Conservation (phyloP, 2,329 filamentous ascomycete genomes). For the Scedosporium aurantiacum region DNA sequence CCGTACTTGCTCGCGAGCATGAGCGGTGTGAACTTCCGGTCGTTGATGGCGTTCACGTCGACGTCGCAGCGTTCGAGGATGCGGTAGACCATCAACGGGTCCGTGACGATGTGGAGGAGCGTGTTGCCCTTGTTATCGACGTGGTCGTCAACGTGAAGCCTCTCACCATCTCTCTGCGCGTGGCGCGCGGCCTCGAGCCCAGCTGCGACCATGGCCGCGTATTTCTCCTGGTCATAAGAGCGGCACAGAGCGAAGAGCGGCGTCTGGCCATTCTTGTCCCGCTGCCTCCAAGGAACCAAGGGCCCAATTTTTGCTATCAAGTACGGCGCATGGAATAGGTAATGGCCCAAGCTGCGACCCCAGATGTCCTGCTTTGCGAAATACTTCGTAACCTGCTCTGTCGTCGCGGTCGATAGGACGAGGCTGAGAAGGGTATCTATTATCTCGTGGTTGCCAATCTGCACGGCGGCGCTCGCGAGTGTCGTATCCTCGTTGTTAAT, state of each 20-base stretch:
- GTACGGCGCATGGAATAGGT: constrained; percentile 81
- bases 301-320: constrained; percentile 68
- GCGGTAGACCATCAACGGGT: constrained; percentile 61
- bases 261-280: constrained; percentile 96
- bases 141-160: constrained; percentile 86
- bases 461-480: constrained; percentile 79
- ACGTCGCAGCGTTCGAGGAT: constrained; percentile 79
- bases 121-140: constrained; percentile 90
- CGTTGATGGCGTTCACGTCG: constrained; percentile 92
- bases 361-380: constrained; percentile 67
- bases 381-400: constrained; percentile 53
- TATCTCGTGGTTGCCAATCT: constrained; percentile 64
- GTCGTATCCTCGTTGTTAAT: constrained; percentile 84
- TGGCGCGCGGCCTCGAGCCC: constrained; percentile 64
- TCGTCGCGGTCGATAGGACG: constrained; percentile 45
- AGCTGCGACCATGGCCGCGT: constrained; percentile 75
- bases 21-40: constrained; percentile 85
- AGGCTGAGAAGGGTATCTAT: constrained; percentile 67
- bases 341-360: constrained; percentile 87
- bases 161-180: constrained; percentile 64
- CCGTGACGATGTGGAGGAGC: constrained; percentile 87
- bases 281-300: constrained; percentile 76
- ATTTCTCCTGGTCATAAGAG: constrained; percentile 87
- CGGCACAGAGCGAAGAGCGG: constrained; percentile 89
- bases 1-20: constrained; percentile 99